These are phyloP conservation scores for Stachybotrys echinatus DNA, from an alignment of 2,329 filamentous ascomycete species.

Conservation along the genomic window DNA sequence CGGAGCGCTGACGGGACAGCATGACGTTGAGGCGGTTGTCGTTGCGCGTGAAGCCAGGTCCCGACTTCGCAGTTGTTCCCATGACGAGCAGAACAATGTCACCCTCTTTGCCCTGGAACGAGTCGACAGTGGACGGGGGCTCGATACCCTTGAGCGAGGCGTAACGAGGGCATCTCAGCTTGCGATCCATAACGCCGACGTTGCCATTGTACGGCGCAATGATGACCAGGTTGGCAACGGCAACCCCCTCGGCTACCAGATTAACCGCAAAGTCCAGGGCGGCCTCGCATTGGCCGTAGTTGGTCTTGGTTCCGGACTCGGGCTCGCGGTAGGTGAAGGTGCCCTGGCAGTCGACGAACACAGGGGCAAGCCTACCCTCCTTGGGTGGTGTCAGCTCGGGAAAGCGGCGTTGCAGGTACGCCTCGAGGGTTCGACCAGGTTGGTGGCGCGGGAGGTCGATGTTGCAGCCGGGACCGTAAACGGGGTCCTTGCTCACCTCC, in stretches of 20 bases:
- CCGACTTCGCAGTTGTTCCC: conserved; percentile 4
- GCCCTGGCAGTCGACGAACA: conserved; percentile 14
- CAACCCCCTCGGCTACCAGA: conserved; percentile 5
- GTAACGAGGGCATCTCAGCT: conserved; percentile 1
- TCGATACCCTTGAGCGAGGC: conserved; percentile 5
- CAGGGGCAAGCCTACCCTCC: conserved; percentile 2
- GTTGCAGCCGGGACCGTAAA: conserved; percentile 19
- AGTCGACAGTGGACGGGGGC: conserved; percentile 9
- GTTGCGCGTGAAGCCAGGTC: conserved; percentile 11
- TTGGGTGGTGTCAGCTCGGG: background rate
- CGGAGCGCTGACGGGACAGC: conserved; percentile 10
- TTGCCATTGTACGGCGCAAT: conserved; percentile 12
- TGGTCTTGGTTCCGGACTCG: conserved; percentile 4
- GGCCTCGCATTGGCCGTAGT: conserved; percentile 8
- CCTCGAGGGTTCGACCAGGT: conserved; percentile 36
- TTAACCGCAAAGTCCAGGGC: conserved; percentile 9
- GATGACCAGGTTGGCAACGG: conserved; percentile 6
- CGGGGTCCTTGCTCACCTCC: conserved; percentile 5
- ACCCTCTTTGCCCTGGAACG: conserved; percentile 16
- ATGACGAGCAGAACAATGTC: conserved; percentile 15
- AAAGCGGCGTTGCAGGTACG: conserved; percentile 2
- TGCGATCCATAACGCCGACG: conserved; percentile 1
- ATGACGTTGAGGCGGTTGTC: conserved; percentile 13
- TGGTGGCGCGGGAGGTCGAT: conserved; percentile 50
- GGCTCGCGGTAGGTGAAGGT: background rate